Evolutionary conservation across 306 rosid species (phyloP), one percentile per base, ranked within the genome.

Genomic region (Lupinus albus): DNA sequence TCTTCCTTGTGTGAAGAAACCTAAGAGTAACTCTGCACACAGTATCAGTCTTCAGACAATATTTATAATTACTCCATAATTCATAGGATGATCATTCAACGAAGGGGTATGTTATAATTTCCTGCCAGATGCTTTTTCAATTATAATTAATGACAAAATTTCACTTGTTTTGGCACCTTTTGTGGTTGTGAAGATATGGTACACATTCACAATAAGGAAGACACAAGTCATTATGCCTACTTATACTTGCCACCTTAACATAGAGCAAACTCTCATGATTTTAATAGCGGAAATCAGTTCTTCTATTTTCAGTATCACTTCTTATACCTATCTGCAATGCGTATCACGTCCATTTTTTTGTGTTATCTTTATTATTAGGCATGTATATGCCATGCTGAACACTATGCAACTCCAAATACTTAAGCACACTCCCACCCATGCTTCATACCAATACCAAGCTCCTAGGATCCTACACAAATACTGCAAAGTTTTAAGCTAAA

Each of bases 261-360:
- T 16, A 13, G 10, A 69, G 28, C 46, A 63, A 15, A n/a, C n/a
- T 18, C 28, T 32, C 53, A 36, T 45, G 14, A 76, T 17, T 61
- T 67, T 50, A 67, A 50, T 59, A 67, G 44, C 39, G 12, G 51
- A 61, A 11, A 17, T 20, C 69, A 49, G 21, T 55, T 61, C 25
- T 53, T 44, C 44, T 42, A 52, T 11, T 6, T 18, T 42, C 14
- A 17, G 11, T 2, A 52, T 53, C 42, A 33, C 50, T 52, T 18
- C 72, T 63, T 14, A 64, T 3, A 12, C 10, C 56, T 46, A 54
- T 36, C 42, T 14, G 18, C 55, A 51, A 13, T 14, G 21, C 0
- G 35, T n/a, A 51, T 42, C 13, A 36, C 5, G 55, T 28, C 25
- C 61, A 8, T 59, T 42, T 17, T 10, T 11, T 45, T n/a, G n/a